Evolutionary conservation across 2,329 filamentous ascomycete species (phyloP).

Genomic region (Fusarium zealandicum): DNA sequence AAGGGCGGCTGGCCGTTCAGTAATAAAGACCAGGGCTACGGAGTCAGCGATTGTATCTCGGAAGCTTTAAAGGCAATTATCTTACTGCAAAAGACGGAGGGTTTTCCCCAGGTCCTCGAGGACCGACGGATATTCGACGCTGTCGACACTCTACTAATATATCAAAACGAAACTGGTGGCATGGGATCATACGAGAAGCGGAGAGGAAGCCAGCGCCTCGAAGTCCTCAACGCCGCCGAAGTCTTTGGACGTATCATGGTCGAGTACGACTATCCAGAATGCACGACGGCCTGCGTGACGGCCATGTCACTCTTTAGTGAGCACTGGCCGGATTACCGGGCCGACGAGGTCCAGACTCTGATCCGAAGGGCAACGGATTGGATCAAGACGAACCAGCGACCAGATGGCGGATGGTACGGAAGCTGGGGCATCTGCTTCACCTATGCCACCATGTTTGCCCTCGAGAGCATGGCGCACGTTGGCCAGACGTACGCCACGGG

Average conservation of each 20-base stretch:
- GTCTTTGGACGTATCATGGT: slow-evolving; percentile 98
- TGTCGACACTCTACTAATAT: slow-evolving; percentile 87
- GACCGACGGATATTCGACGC: slow-evolving; percentile 84
- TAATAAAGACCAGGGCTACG: slow-evolving; percentile 90
- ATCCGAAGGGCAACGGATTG: slow-evolving; percentile 78
- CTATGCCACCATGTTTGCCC: slow-evolving; percentile 94
- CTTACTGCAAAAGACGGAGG: slow-evolving; percentile 78
- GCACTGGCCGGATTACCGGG: slow-evolving; percentile 81
- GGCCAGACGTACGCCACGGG: slow-evolving; percentile 84
- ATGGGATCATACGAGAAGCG: slow-evolving; percentile 90
- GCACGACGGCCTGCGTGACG: slow-evolving; percentile 93
- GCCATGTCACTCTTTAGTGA: slow-evolving; percentile 83
- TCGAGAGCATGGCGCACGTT: slow-evolving; percentile 82
- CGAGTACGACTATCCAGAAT: slow-evolving; percentile 97
- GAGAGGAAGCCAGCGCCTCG: slow-evolving; percentile 78
- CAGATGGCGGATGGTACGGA: slow-evolving; percentile 96
- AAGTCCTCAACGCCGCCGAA: slow-evolving; percentile 92
- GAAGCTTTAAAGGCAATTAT: slow-evolving; percentile 90
- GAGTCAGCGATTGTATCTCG: slow-evolving; percentile 91
- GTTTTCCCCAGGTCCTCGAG: slow-evolving; percentile 76
- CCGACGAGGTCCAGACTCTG: slow-evolving; percentile 75
- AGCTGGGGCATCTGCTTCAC: slow-evolving; percentile 99
- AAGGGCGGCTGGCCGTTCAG: slow-evolving; percentile 98
- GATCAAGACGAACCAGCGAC: slow-evolving; percentile 79
- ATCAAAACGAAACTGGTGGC: slow-evolving; percentile 86